Conservation (phyloP, 2,329 filamentous ascomycete species). For the Apiospora phragmitis region DNA sequence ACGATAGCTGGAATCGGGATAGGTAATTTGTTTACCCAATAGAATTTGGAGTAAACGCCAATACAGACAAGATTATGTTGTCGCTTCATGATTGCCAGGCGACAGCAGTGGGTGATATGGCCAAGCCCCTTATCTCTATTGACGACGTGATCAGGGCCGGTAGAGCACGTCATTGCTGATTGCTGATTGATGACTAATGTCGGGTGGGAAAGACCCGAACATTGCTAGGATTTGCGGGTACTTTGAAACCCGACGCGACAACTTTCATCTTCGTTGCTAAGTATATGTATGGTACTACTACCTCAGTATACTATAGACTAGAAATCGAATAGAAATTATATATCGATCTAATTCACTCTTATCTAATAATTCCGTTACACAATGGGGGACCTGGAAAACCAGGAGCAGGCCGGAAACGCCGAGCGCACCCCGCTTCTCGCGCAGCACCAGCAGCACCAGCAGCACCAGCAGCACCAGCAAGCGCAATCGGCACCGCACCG, state of each 20-base stretch:
- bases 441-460: background rate
- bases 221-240: background rate
- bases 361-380: background rate
- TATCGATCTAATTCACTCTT: background rate
- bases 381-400: background rate
- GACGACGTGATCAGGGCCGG: background rate
- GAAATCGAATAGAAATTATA: background rate
- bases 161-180: conserved; percentile 6
- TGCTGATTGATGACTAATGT: background rate
- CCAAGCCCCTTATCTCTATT: background rate
- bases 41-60: too few relatives aligned
- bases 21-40: too few relatives aligned
- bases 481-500: background rate
- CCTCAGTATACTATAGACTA: background rate
- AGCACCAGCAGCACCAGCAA: background rate
- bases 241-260: background rate
- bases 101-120: background rate
- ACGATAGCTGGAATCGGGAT: too few relatives aligned
- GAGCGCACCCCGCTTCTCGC: conserved; percentile 7
- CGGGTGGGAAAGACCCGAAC: background rate
- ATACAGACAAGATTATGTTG: too few relatives aligned
- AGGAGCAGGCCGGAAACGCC: background rate
- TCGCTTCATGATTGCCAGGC: too few relatives aligned
- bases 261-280: background rate
- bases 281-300: background rate